A percentile compares a stretch with the other conserved stretches of the same genome.
Conservation (phyloP, 1,284 basidiomycete species). For the Vanrija humicola region DNA sequence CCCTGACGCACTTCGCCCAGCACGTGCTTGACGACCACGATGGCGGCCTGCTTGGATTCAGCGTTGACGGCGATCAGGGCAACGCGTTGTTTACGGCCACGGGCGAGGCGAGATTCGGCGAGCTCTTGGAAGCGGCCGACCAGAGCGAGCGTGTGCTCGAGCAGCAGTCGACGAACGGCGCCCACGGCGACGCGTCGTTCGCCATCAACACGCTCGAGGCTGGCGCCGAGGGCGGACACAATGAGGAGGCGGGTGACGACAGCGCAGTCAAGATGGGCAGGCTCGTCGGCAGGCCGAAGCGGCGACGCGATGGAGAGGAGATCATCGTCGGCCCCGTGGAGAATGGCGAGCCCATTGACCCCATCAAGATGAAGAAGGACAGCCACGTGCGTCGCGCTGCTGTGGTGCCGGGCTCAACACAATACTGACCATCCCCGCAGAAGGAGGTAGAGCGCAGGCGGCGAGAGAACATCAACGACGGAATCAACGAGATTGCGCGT, state of each 20-base stretch:
- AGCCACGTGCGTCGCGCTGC: slow-evolving; percentile 33
- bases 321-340: slow-evolving; percentile 18
- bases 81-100: slow-evolving; percentile 10
- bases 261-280: not conserved
- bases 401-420: not conserved
- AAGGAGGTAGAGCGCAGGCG: slow-evolving; percentile 96
- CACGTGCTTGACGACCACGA: slow-evolving; percentile 19
- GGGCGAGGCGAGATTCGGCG: slow-evolving; percentile 17
- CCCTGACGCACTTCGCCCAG: slow-evolving; percentile 24
- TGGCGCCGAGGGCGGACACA: not conserved
- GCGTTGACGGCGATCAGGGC: slow-evolving; percentile 10
- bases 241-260: not conserved
- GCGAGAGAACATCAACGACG: slow-evolving; percentile 90
- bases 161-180: not conserved
- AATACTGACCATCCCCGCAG: slow-evolving; percentile 49
- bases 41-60: slow-evolving; percentile 12
- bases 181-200: no score
- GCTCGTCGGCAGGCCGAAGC: slow-evolving; percentile 10
- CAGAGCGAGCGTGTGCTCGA: slow-evolving; percentile 3
- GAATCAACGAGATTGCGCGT: slow-evolving; percentile 84
- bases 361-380: slow-evolving; percentile 40
- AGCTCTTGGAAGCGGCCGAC: slow-evolving; percentile 16
- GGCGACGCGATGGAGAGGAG: slow-evolving; percentile 19
- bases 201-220: no score
- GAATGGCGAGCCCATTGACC: slow-evolving; percentile 28